Evolutionary conservation across 345 rosid species (phyloP).

Genomic region (Gossypium stocksii): DNA sequence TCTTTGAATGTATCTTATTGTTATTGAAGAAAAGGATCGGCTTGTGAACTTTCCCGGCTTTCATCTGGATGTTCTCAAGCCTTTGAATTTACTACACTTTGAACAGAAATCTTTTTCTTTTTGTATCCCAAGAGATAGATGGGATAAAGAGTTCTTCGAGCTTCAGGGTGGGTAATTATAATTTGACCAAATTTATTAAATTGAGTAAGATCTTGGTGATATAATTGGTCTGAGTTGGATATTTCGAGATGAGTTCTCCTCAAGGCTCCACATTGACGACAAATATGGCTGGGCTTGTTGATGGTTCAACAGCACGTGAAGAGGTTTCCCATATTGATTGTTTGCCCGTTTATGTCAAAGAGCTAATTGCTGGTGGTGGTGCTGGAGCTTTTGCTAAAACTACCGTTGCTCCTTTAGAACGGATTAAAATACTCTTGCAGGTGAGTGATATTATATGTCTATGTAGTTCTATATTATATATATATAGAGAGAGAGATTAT

Average conservation of each 20-base stretch:
- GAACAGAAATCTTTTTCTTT: slow-evolving; percentile 29
- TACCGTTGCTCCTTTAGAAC: slow-evolving; percentile 89
- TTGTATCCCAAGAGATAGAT: slow-evolving; percentile 69
- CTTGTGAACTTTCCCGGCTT: slow-evolving; percentile 51
- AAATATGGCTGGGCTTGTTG: slow-evolving; percentile 57
- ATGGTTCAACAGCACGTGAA: slow-evolving; percentile 40
- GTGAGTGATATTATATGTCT: slow-evolving; percentile 28
- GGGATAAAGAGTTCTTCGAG: slow-evolving; percentile 73
- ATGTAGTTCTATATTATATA: too few relatives aligned
- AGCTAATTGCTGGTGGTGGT: slow-evolving; percentile 92
- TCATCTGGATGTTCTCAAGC: slow-evolving; percentile 61
- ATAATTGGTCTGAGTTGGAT: slow-evolving; percentile 19
- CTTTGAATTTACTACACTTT: slow-evolving; percentile 29
- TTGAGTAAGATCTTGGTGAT: slow-evolving; percentile 6
- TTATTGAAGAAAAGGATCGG: slow-evolving; percentile 43
- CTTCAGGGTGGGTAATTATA: slow-evolving; percentile 49
- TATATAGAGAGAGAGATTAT: neutral
- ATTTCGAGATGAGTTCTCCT: slow-evolving; percentile 49
- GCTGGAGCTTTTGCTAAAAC: slow-evolving; percentile 93
- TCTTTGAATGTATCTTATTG: slow-evolving; percentile 70
- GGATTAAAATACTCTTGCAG: slow-evolving; percentile 88
- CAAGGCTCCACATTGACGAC: slow-evolving; percentile 72
- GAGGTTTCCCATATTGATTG: slow-evolving; percentile 44
- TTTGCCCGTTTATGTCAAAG: slow-evolving; percentile 77
- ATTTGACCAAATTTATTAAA: slow-evolving; percentile 7